Conservation (phyloP, 495 filamentous ascomycete genomes). For the Cenococcum geophilum region DNA sequence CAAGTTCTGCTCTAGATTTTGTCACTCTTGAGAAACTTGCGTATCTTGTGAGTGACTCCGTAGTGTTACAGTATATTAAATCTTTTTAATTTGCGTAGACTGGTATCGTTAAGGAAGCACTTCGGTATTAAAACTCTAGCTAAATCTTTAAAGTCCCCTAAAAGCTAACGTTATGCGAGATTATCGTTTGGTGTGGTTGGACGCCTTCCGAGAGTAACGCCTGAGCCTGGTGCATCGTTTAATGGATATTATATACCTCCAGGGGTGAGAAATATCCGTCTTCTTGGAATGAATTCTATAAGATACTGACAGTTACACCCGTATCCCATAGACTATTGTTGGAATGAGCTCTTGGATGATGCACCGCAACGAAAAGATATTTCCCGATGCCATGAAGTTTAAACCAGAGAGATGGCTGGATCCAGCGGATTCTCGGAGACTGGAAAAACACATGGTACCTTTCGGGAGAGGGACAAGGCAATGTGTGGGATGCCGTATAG, state of each 20-base stretch:
- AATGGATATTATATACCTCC: too few relatives aligned
- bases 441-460: neutral
- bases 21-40: constrained; percentile 35
- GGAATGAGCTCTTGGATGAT: neutral
- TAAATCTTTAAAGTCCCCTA: too few relatives aligned
- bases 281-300: too few relatives aligned
- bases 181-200: too few relatives aligned
- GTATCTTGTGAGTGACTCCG: constrained; percentile 33
- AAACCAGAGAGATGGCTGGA: neutral
- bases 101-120: constrained; percentile 37
- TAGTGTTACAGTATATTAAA: neutral
- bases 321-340: too few relatives aligned
- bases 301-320: too few relatives aligned
- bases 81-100: constrained; percentile 26
- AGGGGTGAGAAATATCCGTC: too few relatives aligned
- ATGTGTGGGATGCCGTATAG: neutral
- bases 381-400: neutral
- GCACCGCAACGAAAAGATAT: neutral
- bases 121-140: too few relatives aligned
- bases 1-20: constrained; percentile 25
- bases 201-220: too few relatives aligned
- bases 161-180: too few relatives aligned
- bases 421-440: neutral
- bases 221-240: too few relatives aligned
- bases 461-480: neutral